These are phyloP conservation scores for Suillus occidentalis DNA, from an alignment of 768 basidiomycete species.

Conservation along the genomic window DNA sequence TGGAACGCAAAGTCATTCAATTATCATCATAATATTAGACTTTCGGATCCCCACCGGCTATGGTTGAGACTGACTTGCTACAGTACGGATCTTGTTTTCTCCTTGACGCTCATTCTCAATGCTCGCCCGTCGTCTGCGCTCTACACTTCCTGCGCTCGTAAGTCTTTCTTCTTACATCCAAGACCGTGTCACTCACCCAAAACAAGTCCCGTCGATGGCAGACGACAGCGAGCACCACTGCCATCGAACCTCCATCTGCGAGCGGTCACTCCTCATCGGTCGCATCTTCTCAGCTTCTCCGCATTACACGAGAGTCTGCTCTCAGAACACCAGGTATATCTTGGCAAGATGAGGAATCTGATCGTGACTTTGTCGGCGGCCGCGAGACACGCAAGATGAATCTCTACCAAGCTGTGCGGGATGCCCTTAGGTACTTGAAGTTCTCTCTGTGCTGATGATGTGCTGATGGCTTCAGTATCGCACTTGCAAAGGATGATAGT, in stretches of 20 bases:
- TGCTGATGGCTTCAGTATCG: constrained; percentile 54
- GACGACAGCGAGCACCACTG: constrained; percentile 37
- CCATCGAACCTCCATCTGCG: constrained; percentile 68
- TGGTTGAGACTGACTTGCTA: too few species aligned
- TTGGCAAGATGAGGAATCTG: constrained; percentile 67
- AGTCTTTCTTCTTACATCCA: constrained; percentile 5
- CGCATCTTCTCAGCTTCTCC: constrained; percentile 65
- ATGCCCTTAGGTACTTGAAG: constrained; percentile 72
- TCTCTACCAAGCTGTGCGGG: constrained; percentile 87
- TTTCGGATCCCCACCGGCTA: constrained; percentile 12
- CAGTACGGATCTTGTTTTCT: constrained; percentile 31
- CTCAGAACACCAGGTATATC: constrained; percentile 69
- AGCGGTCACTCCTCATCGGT: constrained; percentile 75
- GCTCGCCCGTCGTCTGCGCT: constrained; percentile 17
- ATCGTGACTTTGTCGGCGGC: constrained; percentile 58
- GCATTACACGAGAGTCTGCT: constrained; percentile 64
- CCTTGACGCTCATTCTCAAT: constrained; percentile 20
- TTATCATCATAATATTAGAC: background rate
- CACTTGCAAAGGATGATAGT: constrained; percentile 79
- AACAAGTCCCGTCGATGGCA: constrained; percentile 43
- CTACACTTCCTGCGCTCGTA: constrained; percentile 21
- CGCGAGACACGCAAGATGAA: constrained; percentile 96
- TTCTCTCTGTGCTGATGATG: background rate
- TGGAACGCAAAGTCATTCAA: background rate
- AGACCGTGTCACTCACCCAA: background rate